phyloP scores from a whole-genome alignment of 805 yeast species.

The Metschnikowia bowlesiae region DNA sequence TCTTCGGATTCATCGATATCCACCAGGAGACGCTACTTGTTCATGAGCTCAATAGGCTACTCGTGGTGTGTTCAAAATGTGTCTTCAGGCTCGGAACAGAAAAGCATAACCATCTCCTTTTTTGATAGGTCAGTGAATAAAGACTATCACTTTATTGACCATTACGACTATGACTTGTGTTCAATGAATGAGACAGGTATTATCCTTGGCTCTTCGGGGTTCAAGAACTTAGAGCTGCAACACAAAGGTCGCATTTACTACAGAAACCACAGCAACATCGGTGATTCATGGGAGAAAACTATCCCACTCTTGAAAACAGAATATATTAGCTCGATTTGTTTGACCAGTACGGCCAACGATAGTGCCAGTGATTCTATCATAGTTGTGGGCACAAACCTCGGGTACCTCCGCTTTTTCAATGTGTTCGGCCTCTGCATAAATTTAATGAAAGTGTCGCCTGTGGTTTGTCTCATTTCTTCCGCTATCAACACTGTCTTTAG shows the following conservation, averaged over 20 bases:
- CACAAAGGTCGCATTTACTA: slow-evolving; percentile 48
- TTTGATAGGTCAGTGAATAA: slow-evolving; percentile 71
- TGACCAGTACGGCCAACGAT: slow-evolving; percentile 33
- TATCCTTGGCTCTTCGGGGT: slow-evolving; percentile 47
- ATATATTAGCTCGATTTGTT: slow-evolving; percentile 60
- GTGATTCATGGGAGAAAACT: slow-evolving; percentile 67
- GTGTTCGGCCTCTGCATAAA: slow-evolving; percentile 68
- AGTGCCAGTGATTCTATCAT: slow-evolving; percentile 40
- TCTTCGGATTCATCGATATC: slow-evolving; percentile 29
- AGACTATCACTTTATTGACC: slow-evolving; percentile 84
- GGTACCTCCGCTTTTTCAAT: slow-evolving; percentile 69
- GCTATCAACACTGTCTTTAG: slow-evolving; percentile 48
- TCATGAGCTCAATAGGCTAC: slow-evolving; percentile 78
- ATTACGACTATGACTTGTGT: slow-evolving; percentile 67
- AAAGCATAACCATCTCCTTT: slow-evolving; percentile 80
- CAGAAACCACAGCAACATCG: slow-evolving; percentile 62
- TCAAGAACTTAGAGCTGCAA: slow-evolving; percentile 7
- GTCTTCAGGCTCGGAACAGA: slow-evolving; percentile 28
- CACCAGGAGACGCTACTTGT: slow-evolving; percentile 58
- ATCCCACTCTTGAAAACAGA: slow-evolving; percentile 55
- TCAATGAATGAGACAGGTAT: slow-evolving; percentile 65
- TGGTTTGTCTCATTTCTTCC: slow-evolving; percentile 66
- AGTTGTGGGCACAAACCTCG: slow-evolving; percentile 69
- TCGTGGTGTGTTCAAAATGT: slow-evolving; percentile 62
- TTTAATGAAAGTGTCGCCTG: slow-evolving; percentile 66